Conservation (phyloP, 1,284 basidiomycete species). For the Moesziomyces antarcticus region DNA sequence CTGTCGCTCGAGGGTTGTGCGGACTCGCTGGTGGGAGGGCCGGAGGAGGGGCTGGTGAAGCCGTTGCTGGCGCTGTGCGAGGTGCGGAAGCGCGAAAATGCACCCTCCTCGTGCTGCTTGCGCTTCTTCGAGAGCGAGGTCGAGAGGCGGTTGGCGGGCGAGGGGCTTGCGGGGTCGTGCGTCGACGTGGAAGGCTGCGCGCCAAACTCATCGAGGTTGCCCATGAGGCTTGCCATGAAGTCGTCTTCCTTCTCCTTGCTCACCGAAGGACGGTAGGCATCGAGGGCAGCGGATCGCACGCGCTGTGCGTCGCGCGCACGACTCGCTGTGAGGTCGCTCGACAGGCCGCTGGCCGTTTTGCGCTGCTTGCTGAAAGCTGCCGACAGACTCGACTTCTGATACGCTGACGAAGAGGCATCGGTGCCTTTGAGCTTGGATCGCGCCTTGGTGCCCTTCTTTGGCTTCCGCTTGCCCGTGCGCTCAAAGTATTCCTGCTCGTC, state of each 20-base stretch:
- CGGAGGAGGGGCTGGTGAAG: constrained; percentile 46
- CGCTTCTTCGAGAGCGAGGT: constrained; percentile 35
- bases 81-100: constrained; percentile 39
- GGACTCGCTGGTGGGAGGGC: constrained; percentile 44
- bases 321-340: constrained; percentile 18
- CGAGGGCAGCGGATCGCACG: constrained; percentile 29
- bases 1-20: constrained; percentile 46
- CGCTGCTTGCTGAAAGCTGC: constrained; percentile 48
- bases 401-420: constrained; percentile 17
- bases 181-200: constrained; percentile 32
- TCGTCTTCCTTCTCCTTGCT: constrained; percentile 64
- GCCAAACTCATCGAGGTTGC: constrained; percentile 53
- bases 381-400: constrained; percentile 35
- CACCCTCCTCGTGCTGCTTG: constrained; percentile 38
- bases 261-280: constrained; percentile 50
- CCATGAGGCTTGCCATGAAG: constrained; percentile 65
- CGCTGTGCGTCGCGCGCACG: constrained; percentile 38
- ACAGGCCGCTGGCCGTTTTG: constrained; percentile 14
- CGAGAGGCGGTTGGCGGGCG: constrained; percentile 28
- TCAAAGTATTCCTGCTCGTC: constrained; percentile 64
- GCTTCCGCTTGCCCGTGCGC: constrained; percentile 63
- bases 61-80: constrained; percentile 29
- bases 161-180: constrained; percentile 47
- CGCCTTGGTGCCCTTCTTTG: constrained; percentile 55
- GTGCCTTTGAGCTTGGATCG: constrained; percentile 36